Conservation (phyloP, 2,329 filamentous ascomycete genomes). For the Akanthomyces lecanii region DNA sequence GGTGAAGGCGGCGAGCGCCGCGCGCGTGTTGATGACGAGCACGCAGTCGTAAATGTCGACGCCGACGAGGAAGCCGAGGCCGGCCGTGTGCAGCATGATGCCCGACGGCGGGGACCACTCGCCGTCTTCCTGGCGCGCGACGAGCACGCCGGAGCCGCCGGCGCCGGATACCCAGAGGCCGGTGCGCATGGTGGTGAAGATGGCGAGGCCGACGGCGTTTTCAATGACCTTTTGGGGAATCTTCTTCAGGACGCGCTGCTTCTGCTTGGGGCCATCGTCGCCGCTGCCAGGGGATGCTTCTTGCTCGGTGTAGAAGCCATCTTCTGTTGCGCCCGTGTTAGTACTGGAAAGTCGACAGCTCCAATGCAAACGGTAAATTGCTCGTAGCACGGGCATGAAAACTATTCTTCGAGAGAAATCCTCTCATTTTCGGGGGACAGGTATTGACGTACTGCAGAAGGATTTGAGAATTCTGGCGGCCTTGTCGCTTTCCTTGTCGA, state of each 20-base stretch:
- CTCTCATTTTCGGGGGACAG: too few species aligned
- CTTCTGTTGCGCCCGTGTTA: constrained; percentile 33
- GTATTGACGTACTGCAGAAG: constrained; percentile 68
- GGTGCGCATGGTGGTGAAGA: constrained; percentile 67
- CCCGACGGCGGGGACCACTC: constrained; percentile 77
- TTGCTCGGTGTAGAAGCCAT: constrained; percentile 47
- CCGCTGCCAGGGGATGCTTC: constrained; percentile 22
- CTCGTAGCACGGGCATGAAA: too few species aligned
- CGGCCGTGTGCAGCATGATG: constrained; percentile 76
- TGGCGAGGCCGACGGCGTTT: constrained; percentile 63
- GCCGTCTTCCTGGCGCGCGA: constrained; percentile 59
- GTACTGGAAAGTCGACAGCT: neutral
- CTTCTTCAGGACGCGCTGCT: constrained; percentile 46
- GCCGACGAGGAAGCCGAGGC: constrained; percentile 74
- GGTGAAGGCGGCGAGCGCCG: constrained; percentile 74
- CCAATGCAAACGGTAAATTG: neutral
- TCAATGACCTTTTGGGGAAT: constrained; percentile 58
- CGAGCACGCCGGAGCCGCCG: constrained; percentile 61
- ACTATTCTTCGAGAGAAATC: too few species aligned
- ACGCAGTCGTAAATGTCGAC: constrained; percentile 89
- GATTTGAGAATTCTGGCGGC: constrained; percentile 76
- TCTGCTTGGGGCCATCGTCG: constrained; percentile 33
- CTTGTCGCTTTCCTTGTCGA: constrained; percentile 90
- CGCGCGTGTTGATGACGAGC: constrained; percentile 74
- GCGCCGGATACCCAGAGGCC: constrained; percentile 64